phyloP scores from a whole-genome alignment of 106 monocot genomes.

The Dioscorea alata region DNA sequence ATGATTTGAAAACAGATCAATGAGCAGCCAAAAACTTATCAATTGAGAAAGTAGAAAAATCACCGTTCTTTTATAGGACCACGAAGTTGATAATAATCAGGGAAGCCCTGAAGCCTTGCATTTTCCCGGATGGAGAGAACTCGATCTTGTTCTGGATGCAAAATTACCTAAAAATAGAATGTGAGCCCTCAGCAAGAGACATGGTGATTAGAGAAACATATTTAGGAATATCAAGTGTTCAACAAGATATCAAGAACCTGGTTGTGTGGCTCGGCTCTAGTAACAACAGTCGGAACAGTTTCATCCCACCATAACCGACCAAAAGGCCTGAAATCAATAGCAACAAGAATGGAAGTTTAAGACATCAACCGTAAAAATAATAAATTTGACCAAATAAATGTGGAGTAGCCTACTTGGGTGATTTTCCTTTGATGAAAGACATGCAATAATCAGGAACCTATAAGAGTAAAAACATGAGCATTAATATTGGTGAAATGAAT shows the following conservation, averaged over 20 bases:
- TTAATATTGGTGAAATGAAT: background rate
- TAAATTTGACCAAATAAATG: background rate
- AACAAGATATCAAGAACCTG: constrained; percentile 9
- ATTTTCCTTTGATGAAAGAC: constrained; percentile 36
- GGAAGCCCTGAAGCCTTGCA: constrained; percentile 91
- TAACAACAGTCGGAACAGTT: constrained; percentile 75
- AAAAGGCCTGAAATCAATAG: constrained; percentile 41
- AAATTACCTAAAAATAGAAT: constrained; percentile 29
- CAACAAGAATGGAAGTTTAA: no score
- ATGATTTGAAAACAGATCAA: no score
- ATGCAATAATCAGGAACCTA: constrained; percentile 53
- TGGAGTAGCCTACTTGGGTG: constrained; percentile 42
- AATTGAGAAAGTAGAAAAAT: background rate
- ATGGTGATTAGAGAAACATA: background rate
- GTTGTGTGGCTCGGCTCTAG: constrained; percentile 62
- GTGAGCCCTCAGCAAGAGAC: no score
- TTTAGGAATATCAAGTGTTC: background rate
- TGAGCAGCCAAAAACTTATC: background rate
- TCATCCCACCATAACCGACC: constrained; percentile 85
- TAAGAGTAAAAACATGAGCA: background rate
- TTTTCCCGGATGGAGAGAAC: constrained; percentile 79
- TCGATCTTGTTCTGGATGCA: constrained; percentile 80
- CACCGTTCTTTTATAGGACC: constrained; percentile 78
- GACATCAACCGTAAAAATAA: background rate
- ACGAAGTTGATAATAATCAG: constrained; percentile 61